Evolutionary conservation across 2,329 filamentous ascomycete genomes (phyloP), one percentile per base, ranked within the genome.

Genomic region (Pleomassaria siparia): DNA sequence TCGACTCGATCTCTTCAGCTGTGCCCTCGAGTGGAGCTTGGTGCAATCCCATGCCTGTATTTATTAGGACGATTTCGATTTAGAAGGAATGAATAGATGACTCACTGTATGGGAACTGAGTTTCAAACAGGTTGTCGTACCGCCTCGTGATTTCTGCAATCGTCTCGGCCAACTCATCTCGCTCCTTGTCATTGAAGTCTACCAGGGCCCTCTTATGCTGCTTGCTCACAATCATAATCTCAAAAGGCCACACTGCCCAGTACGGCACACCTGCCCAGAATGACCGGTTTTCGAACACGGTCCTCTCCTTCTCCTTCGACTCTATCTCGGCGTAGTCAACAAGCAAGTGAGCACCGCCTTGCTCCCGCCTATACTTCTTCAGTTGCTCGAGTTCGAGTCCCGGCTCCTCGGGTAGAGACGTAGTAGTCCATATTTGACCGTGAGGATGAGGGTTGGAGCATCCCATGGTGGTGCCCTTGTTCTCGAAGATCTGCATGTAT

Each of bases 401-500:
- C 0, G 90, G 90, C 72, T 99, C 94, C 67, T 97, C 91, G 0
- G 94, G 94, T 58, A 96, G 76, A 6, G 85, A 87, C 18, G 89
- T 96, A 0, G 91, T 95, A 2, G 90, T 94, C 94, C 94, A 99
- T 53, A 96, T 80, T 71, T 99, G 94, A 49, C 94, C 92, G 73
- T 99, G 94, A 0, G 94, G 94, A 70, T 99, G 94, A 1, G 94
- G 94, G 70, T 99, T 99, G 1, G 92, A 97, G 77, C 94, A 99
- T 43, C 94, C 94, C 94, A 99, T 99, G 10, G 92, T 90, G 1
- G 88, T 85, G 43, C 94, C 94, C 74, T 99, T 99, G 78, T 99
- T 99, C 75, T 99, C 94, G 54, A 99, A 99, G 55, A 99, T 97
- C 69, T 99, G 94, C 91, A 99, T 96, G 74, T 95, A 97, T 44